These are phyloP conservation scores for Diaporthe ampelina DNA, from an alignment of 2,329 filamentous ascomycete species.

Conservation along the genomic window DNA sequence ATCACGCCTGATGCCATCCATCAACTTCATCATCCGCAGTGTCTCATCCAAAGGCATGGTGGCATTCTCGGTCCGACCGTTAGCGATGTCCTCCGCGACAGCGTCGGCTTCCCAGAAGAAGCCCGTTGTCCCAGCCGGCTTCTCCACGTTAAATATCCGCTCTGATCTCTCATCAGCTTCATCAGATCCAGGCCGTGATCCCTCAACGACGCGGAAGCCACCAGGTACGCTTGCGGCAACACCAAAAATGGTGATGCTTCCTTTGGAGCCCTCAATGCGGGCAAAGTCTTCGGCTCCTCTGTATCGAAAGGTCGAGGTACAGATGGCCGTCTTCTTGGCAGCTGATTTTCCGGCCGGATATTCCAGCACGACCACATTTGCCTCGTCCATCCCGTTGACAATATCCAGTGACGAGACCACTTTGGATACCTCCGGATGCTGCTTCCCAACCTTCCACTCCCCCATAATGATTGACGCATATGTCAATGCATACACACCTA, in stretches of 20 bases:
- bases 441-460: constrained; percentile 30
- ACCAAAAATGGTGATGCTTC: constrained; percentile 24
- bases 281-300: constrained; percentile 25
- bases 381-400: constrained; percentile 27
- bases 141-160: constrained; percentile 13
- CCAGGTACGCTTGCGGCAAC: background rate
- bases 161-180: constrained; percentile 26
- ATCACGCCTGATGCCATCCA: constrained; percentile 43
- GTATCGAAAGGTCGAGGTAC: constrained; percentile 27
- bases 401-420: constrained; percentile 30
- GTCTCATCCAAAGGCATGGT: constrained; percentile 44
- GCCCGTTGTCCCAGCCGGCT: constrained; percentile 33
- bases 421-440: constrained; percentile 5
- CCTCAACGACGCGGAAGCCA: constrained; percentile 17
- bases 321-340: constrained; percentile 21
- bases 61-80: constrained; percentile 41
- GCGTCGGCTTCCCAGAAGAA: constrained; percentile 44
- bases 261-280: constrained; percentile 27
- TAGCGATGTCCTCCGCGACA: constrained; percentile 41
- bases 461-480: constrained; percentile 30
- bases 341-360: background rate
- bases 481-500: constrained; percentile 51
- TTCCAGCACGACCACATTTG: constrained; percentile 29
- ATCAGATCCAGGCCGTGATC: background rate
- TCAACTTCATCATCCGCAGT: constrained; percentile 42